Evolutionary conservation across 1,284 basidiomycete species (phyloP).

Genomic region (Moniliella sp.): DNA sequence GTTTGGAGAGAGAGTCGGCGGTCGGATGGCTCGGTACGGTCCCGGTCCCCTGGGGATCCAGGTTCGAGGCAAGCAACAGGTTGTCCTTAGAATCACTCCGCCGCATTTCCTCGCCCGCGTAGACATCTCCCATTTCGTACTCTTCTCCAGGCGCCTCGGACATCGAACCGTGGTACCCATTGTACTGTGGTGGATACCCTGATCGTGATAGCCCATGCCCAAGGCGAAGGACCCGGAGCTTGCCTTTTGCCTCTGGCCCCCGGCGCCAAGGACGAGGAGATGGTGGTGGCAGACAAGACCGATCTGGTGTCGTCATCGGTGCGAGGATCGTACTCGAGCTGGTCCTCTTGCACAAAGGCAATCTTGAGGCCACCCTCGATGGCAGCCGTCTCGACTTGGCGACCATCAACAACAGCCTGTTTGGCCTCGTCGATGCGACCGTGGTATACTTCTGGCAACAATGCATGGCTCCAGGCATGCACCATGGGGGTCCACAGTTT

Average conservation of each 20-base stretch:
- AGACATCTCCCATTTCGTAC: conserved; percentile 12
- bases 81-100: too few species aligned
- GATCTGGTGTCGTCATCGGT: conserved; percentile 17
- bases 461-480: conserved; percentile 18
- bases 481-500: conserved; percentile 27
- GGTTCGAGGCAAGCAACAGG: too few species aligned
- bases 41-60: too few species aligned
- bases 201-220: too few species aligned
- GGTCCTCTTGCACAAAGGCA: conserved; percentile 21
- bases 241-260: too few species aligned
- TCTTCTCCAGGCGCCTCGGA: conserved; percentile 5
- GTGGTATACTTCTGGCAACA: conserved; percentile 19
- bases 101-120: too few species aligned
- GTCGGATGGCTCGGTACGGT: too few species aligned
- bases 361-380: conserved; percentile 22
- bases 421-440: conserved; percentile 12
- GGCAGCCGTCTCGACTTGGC: conserved; percentile 15
- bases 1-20: too few species aligned
- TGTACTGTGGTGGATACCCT: conserved; percentile 17
- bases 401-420: conserved; percentile 10
- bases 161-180: conserved; percentile 13
- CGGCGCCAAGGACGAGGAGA: too few species aligned
- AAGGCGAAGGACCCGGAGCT: too few species aligned
- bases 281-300: conserved; percentile 24
- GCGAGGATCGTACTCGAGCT: conserved; percentile 23